Evolutionary conservation across 2,329 filamentous ascomycete genomes (phyloP).

Genomic region (Ophiostoma himal-ulmi): DNA sequence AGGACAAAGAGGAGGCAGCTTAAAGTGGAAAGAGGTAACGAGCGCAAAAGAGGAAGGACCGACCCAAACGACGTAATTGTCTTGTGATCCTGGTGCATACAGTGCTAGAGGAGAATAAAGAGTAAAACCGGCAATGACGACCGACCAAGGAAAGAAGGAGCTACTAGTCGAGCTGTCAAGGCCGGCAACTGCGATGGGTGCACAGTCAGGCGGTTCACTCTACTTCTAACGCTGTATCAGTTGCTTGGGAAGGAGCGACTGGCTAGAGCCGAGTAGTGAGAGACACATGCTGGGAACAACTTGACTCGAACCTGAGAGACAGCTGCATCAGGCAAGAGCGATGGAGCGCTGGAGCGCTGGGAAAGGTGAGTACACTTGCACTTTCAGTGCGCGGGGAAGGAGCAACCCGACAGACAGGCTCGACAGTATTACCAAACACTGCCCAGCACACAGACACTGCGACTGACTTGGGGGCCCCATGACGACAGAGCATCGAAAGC

Average conservation of each 20-base stretch:
- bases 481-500: constrained; percentile 16
- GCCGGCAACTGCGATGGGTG: constrained; percentile 3
- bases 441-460: not conserved
- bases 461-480: constrained; percentile 1
- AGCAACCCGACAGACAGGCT: not conserved
- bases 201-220: not conserved
- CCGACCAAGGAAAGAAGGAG: constrained; percentile 15
- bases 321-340: constrained; percentile 7
- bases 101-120: not conserved
- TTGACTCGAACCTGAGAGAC: not conserved
- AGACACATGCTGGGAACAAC: not conserved
- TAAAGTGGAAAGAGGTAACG: constrained; percentile 13
- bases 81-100: not conserved
- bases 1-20: not conserved
- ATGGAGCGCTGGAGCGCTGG: not conserved
- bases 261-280: not conserved
- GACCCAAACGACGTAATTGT: constrained; percentile 9
- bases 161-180: constrained; percentile 13
- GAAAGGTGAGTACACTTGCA: not conserved
- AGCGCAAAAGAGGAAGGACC: constrained; percentile 14
- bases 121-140: not conserved
- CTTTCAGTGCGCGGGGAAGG: not conserved
- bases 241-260: not conserved
- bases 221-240: too few species aligned
- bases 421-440: not conserved